phyloP scores from a whole-genome alignment of 2,329 filamentous ascomycete genomes.

The Ilyonectria mors-panacis region DNA sequence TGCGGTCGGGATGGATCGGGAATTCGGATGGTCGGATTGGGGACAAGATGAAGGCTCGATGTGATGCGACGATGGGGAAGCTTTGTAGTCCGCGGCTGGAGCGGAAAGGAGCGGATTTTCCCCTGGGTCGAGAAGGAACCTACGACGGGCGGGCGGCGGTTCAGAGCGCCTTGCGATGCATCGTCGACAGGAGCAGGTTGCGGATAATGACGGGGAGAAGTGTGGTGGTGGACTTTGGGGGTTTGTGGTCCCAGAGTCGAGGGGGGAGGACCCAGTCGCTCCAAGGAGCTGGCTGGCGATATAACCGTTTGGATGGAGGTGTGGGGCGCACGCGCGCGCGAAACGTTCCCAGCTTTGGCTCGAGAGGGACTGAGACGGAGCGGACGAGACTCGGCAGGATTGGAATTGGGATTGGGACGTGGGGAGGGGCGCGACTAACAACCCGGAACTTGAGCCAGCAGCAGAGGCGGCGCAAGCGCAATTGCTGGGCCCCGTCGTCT shows the following conservation, averaged over 20 bases:
- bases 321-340: slow-evolving; percentile 45
- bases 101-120: slow-evolving; percentile 44
- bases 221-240: slow-evolving; percentile 34
- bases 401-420: slow-evolving; percentile 40
- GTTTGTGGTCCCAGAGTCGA: background rate
- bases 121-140: slow-evolving; percentile 47
- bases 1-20: slow-evolving; percentile 31
- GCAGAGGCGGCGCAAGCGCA: slow-evolving; percentile 38
- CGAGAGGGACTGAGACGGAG: slow-evolving; percentile 32
- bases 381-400: slow-evolving; percentile 40
- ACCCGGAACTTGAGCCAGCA: slow-evolving; percentile 35
- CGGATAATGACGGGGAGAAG: slow-evolving; percentile 28
- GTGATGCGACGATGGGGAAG: slow-evolving; percentile 34
- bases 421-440: slow-evolving; percentile 45
- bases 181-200: slow-evolving; percentile 40
- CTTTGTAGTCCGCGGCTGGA: slow-evolving; percentile 34
- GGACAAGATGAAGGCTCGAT: slow-evolving; percentile 27
- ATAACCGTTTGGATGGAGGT: slow-evolving; percentile 49
- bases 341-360: slow-evolving; percentile 47
- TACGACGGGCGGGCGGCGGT: slow-evolving; percentile 45
- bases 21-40: slow-evolving; percentile 38
- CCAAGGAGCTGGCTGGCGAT: slow-evolving; percentile 48
- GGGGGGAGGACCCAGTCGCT: slow-evolving; percentile 36
- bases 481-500: slow-evolving; percentile 40
- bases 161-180: slow-evolving; percentile 47